Evolutionary conservation across 106 monocot species (phyloP).

Genomic region (Platanthera guangdongensis): DNA sequence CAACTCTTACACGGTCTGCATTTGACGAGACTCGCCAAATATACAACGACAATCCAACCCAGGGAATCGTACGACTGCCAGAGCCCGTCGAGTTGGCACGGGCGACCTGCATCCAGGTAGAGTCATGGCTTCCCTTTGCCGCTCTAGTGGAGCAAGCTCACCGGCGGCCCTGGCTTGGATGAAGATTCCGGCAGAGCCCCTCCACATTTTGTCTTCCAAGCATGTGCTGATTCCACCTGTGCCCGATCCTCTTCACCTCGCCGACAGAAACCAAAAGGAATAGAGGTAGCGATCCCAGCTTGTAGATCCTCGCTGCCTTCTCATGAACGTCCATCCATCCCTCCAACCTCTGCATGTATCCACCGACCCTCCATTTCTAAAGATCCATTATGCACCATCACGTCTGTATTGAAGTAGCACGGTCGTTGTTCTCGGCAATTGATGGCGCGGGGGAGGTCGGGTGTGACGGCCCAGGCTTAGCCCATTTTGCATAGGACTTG

Average conservation of each 20-base stretch:
- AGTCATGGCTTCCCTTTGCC: slow-evolving; percentile 94
- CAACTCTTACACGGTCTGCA: no score
- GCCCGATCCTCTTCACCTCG: slow-evolving; percentile 71
- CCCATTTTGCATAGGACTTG: no score
- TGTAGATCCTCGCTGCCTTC: slow-evolving; percentile 61
- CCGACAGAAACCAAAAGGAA: slow-evolving; percentile 81
- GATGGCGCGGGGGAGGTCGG: slow-evolving; percentile 27
- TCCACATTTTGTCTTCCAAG: slow-evolving; percentile 80
- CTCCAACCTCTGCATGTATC: slow-evolving; percentile 52
- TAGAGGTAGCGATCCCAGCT: slow-evolving; percentile 76
- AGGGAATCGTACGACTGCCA: slow-evolving; percentile 61
- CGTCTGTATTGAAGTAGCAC: slow-evolving; percentile 90
- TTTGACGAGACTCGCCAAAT: no score
- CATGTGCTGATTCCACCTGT: slow-evolving; percentile 95
- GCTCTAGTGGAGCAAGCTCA: slow-evolving; percentile 86
- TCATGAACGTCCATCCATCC: slow-evolving; percentile 78
- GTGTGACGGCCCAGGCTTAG: neutral
- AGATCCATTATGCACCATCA: slow-evolving; percentile 74
- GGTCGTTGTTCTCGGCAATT: slow-evolving; percentile 22
- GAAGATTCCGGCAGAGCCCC: slow-evolving; percentile 67
- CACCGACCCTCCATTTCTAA: slow-evolving; percentile 48
- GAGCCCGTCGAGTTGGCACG: slow-evolving; percentile 62
- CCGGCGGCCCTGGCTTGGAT: slow-evolving; percentile 50
- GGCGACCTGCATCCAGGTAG: slow-evolving; percentile 46
- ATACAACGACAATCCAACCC: no score